Evolutionary conservation across 768 basidiomycete genomes (phyloP).

Genomic region (Boletus rubroflammeus): DNA sequence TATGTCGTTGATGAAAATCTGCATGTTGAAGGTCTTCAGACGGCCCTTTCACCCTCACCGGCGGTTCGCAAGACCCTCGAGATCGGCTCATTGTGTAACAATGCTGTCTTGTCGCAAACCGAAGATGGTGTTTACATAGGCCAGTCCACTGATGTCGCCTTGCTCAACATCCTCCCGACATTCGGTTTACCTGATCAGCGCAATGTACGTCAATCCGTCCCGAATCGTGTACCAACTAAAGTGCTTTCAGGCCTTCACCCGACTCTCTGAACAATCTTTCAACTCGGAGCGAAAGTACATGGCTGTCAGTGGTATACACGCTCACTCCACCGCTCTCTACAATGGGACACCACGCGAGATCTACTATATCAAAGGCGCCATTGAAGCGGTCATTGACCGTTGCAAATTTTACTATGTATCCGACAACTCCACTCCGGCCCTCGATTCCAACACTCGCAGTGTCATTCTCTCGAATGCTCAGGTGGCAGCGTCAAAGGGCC

Average conservation of each 20-base stretch:
- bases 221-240: constrained; percentile 4
- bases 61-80: constrained; percentile 75
- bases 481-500: constrained; percentile 65
- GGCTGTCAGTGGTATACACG: constrained; percentile 78
- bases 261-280: constrained; percentile 82
- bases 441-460: constrained; percentile 66
- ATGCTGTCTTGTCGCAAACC: constrained; percentile 60
- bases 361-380: constrained; percentile 90
- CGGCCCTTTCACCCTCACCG: constrained; percentile 48
- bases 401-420: constrained; percentile 90
- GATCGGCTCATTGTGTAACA: constrained; percentile 88
- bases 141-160: constrained; percentile 90
- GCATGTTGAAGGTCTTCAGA: constrained; percentile 50
- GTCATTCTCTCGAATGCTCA: constrained; percentile 72
- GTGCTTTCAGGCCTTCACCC: constrained; percentile 54
- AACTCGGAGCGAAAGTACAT: constrained; percentile 93
- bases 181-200: constrained; percentile 72
- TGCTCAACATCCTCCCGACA: constrained; percentile 71
- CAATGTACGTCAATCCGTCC: constrained; percentile 42
- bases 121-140: constrained; percentile 76
- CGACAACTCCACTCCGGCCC: constrained; percentile 79
- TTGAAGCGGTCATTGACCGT: constrained; percentile 80
- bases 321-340: constrained; percentile 27
- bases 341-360: constrained; percentile 54
- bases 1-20: constrained; percentile 85